Evolutionary conservation across 225 moss, liverwort and hornwort genomes (phyloP), one percentile per base, ranked within the genome.

Genomic region (Rhytidiadelphus loreus): DNA sequence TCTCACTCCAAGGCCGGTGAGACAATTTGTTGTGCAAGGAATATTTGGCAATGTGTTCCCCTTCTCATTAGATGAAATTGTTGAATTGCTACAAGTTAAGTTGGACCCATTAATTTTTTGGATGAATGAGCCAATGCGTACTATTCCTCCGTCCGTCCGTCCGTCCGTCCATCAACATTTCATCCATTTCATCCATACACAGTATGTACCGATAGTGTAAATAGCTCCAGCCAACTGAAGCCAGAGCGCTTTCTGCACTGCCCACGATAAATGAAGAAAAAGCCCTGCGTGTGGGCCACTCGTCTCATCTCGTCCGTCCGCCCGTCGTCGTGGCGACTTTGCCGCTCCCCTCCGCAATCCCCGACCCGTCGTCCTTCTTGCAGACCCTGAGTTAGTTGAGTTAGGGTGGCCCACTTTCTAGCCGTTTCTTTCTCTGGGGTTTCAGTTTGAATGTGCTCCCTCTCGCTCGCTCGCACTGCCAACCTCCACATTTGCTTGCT

Each of bases 1-100:
- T 43, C 16, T 71, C 0, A 5, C 5, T 71, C 15, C 3, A 43
- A 44, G 7, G 10, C 3, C n/a, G n/a, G n/a, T n/a, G 1, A 72
- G 3, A 43, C 28, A 16, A 72, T 17, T 44, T 44, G 11, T 71
- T 9, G 28, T 43, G 28, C 9, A 71, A 14, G 14, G 28, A 71
- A 71, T 26, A 12, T 41, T 70, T 70, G 8, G 1, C 28, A 28
- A 16, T 72, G 2, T 28, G 9, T 17, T 41, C 2, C 7, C 33
- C 24, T 39, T 69, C 7, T 13, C 8, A 13, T 0, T 41, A 41
- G 8, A 17, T 44, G 44, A 11, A 44, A 44, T 72, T 72, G 16
- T 28, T 43, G 28, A 72, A 25, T 29, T 28, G 29, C 16, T 44
- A 44, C 29, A 8, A 72, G 44, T 44, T 72, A 41, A n/a, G n/a